Percentiles rank a stretch among this genome's conserved stretches.
Conservation (phyloP, 1,284 basidiomycete species). For the Papiliotrema laurentii region DNA sequence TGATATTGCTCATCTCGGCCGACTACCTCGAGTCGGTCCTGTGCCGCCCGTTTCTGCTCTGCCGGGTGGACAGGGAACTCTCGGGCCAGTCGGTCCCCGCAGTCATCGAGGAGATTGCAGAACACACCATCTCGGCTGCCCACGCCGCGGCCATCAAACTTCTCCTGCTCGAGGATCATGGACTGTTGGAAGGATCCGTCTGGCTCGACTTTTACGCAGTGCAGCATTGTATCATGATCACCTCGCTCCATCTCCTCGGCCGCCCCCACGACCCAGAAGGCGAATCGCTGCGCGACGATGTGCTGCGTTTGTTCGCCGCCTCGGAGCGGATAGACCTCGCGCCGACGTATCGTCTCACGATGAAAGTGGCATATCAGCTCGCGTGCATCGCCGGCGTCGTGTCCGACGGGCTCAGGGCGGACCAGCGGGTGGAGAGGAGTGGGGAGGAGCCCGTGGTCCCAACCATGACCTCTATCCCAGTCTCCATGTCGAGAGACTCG, state of each 20-base stretch:
- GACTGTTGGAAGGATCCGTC: conserved; percentile 8
- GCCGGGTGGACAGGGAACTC: conserved; percentile 10
- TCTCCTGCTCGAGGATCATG: conserved; percentile 4
- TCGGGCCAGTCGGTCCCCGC: not conserved
- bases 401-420: not conserved
- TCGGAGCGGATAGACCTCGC: conserved; percentile 9
- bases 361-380: conserved; percentile 19
- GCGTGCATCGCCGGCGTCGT: conserved; percentile 12
- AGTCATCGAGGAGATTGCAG: conserved; percentile 8
- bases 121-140: conserved; percentile 6
- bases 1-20: conserved; percentile 11
- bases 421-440: no score
- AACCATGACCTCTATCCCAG: no score
- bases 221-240: conserved; percentile 20
- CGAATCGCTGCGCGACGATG: conserved; percentile 1
- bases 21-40: conserved; percentile 15
- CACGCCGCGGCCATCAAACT: conserved; percentile 9
- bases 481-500: no score
- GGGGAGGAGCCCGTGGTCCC: no score
- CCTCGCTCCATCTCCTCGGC: conserved; percentile 12
- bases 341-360: conserved; percentile 18
- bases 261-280: conserved; percentile 5
- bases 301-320: conserved; percentile 4
- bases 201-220: conserved; percentile 18
- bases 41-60: conserved; percentile 15